These are phyloP conservation scores for Boletus rex-veris DNA, from an alignment of 768 basidiomycete species.

Conservation along the genomic window DNA sequence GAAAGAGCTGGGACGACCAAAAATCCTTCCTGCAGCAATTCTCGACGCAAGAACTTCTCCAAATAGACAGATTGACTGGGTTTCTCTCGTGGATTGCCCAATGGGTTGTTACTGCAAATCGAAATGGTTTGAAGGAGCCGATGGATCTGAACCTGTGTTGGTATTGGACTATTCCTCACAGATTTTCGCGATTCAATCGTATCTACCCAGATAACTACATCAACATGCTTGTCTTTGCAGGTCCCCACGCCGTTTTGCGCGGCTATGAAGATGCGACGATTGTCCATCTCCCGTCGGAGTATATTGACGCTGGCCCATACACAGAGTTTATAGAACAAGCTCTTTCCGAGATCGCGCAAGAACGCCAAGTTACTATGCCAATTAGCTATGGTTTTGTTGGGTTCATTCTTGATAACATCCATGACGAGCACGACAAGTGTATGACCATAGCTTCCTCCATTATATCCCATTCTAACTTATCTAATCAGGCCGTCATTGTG, in stretches of 20 bases:
- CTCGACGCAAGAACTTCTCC: slow-evolving; percentile 1
- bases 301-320: neutral
- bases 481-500: neutral
- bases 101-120: neutral
- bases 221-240: slow-evolving; percentile 4
- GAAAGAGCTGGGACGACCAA: neutral
- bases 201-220: neutral
- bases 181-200: neutral
- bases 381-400: neutral
- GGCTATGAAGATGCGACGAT: slow-evolving; percentile 2
- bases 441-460: neutral
- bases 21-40: neutral
- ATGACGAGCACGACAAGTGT: neutral
- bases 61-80: neutral
- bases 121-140: neutral
- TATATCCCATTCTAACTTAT: neutral
- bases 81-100: neutral
- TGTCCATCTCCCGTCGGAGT: neutral
- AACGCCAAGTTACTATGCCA: neutral
- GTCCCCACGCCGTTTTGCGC: slow-evolving; percentile 4
- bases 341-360: neutral
- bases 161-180: neutral
- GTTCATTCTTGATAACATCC: slow-evolving; percentile 1
- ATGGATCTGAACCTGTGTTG: neutral
- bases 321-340: neutral